Evolutionary conservation across 2,329 filamentous ascomycete species (phyloP), one percentile per base, ranked within the genome.

Genomic region (Fonsecaea multimorphosa): DNA sequence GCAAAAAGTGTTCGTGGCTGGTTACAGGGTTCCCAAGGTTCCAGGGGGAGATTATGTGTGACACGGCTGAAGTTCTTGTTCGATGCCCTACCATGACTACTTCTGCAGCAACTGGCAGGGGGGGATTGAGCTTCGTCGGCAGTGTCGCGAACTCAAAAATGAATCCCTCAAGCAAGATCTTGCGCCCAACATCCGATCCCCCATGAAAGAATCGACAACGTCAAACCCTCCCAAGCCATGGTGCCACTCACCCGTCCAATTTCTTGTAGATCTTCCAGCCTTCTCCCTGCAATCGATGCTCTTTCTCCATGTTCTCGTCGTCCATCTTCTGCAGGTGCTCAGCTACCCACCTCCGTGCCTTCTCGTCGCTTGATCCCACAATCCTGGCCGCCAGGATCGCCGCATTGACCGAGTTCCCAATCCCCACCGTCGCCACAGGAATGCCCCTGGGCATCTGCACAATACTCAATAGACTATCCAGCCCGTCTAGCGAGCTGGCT

Each of bases 361-460:
- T 64, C 12, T 57, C 64, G 34, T 73, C 71, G 51, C 66, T 68
- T 16, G 69, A 68, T 4, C 87, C 87, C 1, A 91, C 75, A 34
- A 91, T 89, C 16, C 87, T 79, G 32, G 89, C 82, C 0, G 89
- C 88, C n/a, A 90, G 77, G 14, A 91, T 78, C 0, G 85, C 88
- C 0, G 89, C 89, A 72, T 91, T 91, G 36, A 87, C 89, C 2
- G 86, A 87, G 77, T 91, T 91, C 74, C 90, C 89, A 74, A 91
- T 91, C 11, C 85, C 89, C 1, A 91, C 88, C 0, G 89, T 91
- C 1, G 89, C 89, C 1, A 87, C 86, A 1, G 89, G 89, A 46
- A 87, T 83, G 2, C 89, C 89, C 53, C 87, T 80, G 8, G 89
- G 89, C 89, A 91, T 91, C 73, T 91, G 88, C 3, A 90, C 87